These are phyloP conservation scores for Cucurbita argyrosperma DNA, from an alignment of 306 rosid species.

Conservation along the genomic window DNA sequence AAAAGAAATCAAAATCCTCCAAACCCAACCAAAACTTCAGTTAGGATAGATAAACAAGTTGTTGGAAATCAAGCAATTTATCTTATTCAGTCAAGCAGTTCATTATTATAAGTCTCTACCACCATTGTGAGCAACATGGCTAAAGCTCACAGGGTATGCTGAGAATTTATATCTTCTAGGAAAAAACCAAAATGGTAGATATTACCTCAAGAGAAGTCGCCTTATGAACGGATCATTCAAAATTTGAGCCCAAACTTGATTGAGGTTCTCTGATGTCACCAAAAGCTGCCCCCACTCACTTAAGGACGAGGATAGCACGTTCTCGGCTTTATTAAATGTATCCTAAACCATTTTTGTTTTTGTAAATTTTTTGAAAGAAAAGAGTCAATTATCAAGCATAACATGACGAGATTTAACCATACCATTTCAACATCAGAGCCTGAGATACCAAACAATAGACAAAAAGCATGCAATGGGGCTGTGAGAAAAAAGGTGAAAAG, in stretches of 20 bases:
- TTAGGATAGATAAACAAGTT: not conserved
- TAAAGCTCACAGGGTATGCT: not conserved
- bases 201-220: constrained; percentile 77
- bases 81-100: not conserved
- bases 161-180: not conserved
- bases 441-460: constrained; percentile 60
- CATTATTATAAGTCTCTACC: not conserved
- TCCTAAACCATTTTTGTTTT: constrained; percentile 40
- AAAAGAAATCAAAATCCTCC: not conserved
- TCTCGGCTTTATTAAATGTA: constrained; percentile 54
- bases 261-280: constrained; percentile 43
- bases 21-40: not conserved
- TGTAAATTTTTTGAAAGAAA: not conserved
- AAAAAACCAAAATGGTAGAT: not conserved
- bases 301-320: constrained; percentile 42
- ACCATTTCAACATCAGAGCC: constrained; percentile 67
- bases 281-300: constrained; percentile 57
- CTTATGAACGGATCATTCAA: constrained; percentile 77
- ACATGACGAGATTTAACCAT: constrained; percentile 12
- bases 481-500: constrained; percentile 84
- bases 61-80: not conserved
- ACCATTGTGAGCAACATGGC: not conserved
- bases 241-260: constrained; percentile 78
- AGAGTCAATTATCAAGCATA: not conserved
- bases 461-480: constrained; percentile 82